Percentiles rank a stretch among this genome's conserved stretches.
These are phyloP conservation scores for Chaetoceros muelleri DNA, from an alignment of 108 stramenopile species.

Conservation along the genomic window DNA sequence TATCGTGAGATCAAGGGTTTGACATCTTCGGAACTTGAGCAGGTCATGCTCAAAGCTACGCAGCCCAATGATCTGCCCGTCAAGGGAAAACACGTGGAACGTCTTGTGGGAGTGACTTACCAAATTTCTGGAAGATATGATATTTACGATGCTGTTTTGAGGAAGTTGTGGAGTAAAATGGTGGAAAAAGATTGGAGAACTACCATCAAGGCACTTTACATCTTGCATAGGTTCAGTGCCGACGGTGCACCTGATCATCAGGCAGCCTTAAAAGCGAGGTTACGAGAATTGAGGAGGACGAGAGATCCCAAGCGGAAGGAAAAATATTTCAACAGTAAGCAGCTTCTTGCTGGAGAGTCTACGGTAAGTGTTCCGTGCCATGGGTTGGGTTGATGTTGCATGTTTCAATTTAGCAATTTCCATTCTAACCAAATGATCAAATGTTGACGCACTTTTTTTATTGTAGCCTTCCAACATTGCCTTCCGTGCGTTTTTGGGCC, in stretches of 20 bases:
- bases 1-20: constrained; percentile 83
- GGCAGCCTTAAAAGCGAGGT: constrained; percentile 71
- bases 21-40: constrained; percentile 77
- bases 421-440: neutral
- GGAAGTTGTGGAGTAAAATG: constrained; percentile 90
- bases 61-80: constrained; percentile 77
- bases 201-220: constrained; percentile 79
- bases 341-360: constrained; percentile 52
- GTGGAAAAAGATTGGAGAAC: constrained; percentile 62
- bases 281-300: constrained; percentile 78
- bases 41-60: constrained; percentile 87
- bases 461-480: constrained; percentile 43
- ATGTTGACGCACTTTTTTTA: neutral
- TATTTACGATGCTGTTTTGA: constrained; percentile 81
- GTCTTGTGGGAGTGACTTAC: constrained; percentile 83
- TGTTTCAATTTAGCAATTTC: neutral
- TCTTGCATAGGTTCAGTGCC: constrained; percentile 77
- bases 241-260: constrained; percentile 82
- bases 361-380: constrained; percentile 18
- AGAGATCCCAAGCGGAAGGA: constrained; percentile 79
- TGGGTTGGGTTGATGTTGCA: neutral
- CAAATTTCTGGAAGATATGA: constrained; percentile 82
- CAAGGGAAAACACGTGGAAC: constrained; percentile 85
- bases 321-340: constrained; percentile 80
- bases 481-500: constrained; percentile 67